phyloP scores from a whole-genome alignment of 805 yeast species.

The Cyberlindnera veronae region DNA sequence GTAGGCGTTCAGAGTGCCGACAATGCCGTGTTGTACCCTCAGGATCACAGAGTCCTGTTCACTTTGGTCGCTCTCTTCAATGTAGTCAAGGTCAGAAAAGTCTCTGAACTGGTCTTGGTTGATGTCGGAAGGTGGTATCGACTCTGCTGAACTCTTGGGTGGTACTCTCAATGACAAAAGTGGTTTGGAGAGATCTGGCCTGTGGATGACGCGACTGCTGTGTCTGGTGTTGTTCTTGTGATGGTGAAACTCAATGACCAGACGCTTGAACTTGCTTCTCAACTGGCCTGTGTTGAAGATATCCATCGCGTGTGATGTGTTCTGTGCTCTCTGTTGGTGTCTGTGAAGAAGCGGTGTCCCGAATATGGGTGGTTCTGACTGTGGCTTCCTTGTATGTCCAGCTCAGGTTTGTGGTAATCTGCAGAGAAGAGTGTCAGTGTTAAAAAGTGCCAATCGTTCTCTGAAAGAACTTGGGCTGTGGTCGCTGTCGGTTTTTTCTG shows the following conservation, averaged over 20 bases:
- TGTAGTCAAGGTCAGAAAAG: slow-evolving; percentile 5
- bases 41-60: background rate
- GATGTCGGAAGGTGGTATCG: background rate
- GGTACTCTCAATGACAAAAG: slow-evolving; percentile 39
- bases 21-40: slow-evolving; percentile 2
- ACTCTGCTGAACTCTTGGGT: slow-evolving; percentile 1
- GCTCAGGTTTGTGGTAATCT: too few relatives aligned
- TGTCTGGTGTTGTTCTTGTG: slow-evolving; percentile 36
- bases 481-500: background rate
- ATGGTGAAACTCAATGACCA: slow-evolving; percentile 34
- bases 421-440: too few relatives aligned
- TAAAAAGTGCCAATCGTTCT: too few relatives aligned
- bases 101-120: slow-evolving; percentile 8
- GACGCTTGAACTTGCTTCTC: slow-evolving; percentile 33
- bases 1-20: slow-evolving; percentile 4
- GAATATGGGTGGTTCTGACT: background rate
- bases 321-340: background rate
- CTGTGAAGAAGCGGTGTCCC: background rate
- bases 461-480: too few relatives aligned
- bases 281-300: background rate
- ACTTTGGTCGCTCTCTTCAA: slow-evolving; percentile 1
- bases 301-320: background rate
- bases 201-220: slow-evolving; percentile 37
- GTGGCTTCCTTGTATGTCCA: too few relatives aligned
- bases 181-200: slow-evolving; percentile 32